Evolutionary conservation across 1,139 yeast species (phyloP).

Genomic region (Lodderomyces elongisporus): DNA sequence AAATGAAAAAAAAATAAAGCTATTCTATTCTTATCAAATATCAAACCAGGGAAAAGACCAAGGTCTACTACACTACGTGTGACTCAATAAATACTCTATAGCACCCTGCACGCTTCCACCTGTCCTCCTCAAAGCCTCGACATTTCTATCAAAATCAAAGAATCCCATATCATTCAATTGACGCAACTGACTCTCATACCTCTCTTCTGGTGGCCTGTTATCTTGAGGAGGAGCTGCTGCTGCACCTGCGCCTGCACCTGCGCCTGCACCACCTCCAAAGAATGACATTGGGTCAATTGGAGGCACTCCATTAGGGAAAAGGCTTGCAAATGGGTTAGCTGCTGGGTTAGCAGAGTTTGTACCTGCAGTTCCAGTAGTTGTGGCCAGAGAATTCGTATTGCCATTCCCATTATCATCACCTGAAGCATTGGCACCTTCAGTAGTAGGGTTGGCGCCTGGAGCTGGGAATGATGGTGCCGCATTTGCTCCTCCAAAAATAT

Average conservation of each 20-base stretch:
- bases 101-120: conserved; percentile 99
- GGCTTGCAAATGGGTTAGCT: conserved; percentile 50
- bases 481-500: conserved; percentile 10
- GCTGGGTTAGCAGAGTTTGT: conserved; percentile 42
- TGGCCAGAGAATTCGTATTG: conserved; percentile 11
- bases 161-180: conserved; percentile 97
- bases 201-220: conserved; percentile 91
- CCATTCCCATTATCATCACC: conserved; percentile 13
- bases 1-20: neutral
- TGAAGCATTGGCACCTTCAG: conserved; percentile 19
- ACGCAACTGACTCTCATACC: conserved; percentile 83
- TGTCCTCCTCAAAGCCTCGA: conserved; percentile 84
- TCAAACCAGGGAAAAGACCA: neutral
- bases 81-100: conserved; percentile 58
- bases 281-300: conserved; percentile 41
- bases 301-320: conserved; percentile 39
- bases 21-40: too few relatives aligned
- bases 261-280: conserved; percentile 33
- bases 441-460: conserved; percentile 45
- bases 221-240: conserved; percentile 50
- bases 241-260: conserved; percentile 9
- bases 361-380: conserved; percentile 11
- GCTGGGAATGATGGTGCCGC: conserved; percentile 46
- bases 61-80: neutral
- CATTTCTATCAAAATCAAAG: conserved; percentile 86